phyloP scores from a whole-genome alignment of 768 basidiomycete species.

The Amylocystis lapponica region DNA sequence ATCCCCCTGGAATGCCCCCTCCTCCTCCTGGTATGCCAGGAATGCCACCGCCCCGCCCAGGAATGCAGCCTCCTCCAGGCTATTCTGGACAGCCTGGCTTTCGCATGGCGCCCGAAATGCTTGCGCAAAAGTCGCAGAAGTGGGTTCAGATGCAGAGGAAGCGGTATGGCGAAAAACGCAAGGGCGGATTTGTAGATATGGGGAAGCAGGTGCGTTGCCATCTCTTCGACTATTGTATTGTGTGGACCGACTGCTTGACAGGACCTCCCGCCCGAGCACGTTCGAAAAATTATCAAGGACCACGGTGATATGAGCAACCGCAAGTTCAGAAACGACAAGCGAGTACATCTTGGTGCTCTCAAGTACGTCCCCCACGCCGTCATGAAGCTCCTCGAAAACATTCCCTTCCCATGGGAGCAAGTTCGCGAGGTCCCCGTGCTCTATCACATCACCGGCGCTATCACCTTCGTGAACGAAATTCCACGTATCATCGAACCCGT shows the following conservation, averaged over 20 bases:
- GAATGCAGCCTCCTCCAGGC: conserved; percentile 28
- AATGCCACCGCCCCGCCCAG: conserved; percentile 34
- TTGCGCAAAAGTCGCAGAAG: conserved; percentile 92
- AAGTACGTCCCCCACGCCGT: conserved; percentile 99
- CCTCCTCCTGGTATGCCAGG: conserved; percentile 38
- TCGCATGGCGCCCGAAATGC: conserved; percentile 56
- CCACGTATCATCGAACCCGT: conserved; percentile 96
- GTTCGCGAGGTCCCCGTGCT: conserved; percentile 97
- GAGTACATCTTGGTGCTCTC: conserved; percentile 96
- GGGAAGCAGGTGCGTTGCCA: conserved; percentile 69
- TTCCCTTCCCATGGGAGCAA: conserved; percentile 98
- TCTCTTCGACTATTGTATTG: conserved; percentile 2
- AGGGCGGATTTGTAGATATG: conserved; percentile 86
- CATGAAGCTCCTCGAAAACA: conserved; percentile 98
- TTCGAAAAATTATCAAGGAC: conserved; percentile 99
- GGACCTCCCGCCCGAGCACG: conserved; percentile 96
- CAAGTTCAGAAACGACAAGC: conserved; percentile 99
- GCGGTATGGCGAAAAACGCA: conserved; percentile 87
- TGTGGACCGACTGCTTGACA: conserved; percentile 26
- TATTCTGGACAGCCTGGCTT: conserved; percentile 31
- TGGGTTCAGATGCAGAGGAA: conserved; percentile 93
- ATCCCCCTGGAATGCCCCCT: conserved; percentile 49
- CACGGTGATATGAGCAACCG: conserved; percentile 99
- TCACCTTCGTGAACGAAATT: conserved; percentile 98
- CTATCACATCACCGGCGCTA: conserved; percentile 98